These are phyloP conservation scores for Calonectria pteridis DNA, from an alignment of 2,329 filamentous ascomycete species.

Conservation along the genomic window DNA sequence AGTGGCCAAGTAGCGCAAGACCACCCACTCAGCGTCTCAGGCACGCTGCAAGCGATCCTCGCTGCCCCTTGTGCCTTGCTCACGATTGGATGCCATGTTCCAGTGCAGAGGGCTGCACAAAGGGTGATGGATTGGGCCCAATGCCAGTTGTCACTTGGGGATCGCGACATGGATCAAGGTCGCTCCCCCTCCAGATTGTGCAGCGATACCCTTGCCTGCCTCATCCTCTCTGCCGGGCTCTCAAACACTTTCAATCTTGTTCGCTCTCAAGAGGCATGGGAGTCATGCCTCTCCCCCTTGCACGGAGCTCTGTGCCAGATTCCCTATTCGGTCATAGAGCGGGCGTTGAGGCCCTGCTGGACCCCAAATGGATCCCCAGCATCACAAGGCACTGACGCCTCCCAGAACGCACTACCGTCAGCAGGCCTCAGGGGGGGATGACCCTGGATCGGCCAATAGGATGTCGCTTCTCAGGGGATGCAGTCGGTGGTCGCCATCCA, in stretches of 20 bases:
- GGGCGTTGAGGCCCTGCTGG: slow-evolving; percentile 37
- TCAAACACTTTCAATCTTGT: slow-evolving; percentile 18
- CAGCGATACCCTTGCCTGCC: slow-evolving; percentile 10
- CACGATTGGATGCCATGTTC: slow-evolving; percentile 22
- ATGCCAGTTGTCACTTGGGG: slow-evolving; percentile 29
- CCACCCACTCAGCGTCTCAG: slow-evolving; percentile 37
- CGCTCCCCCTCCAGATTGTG: slow-evolving; percentile 2
- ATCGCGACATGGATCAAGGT: slow-evolving; percentile 21
- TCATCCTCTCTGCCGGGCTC: slow-evolving; percentile 17
- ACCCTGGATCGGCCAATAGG: slow-evolving; percentile 37
- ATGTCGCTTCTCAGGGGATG: slow-evolving; percentile 38
- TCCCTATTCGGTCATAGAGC: slow-evolving; percentile 39
- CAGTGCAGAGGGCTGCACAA: not conserved
- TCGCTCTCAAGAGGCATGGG: slow-evolving; percentile 9
- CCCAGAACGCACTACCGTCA: slow-evolving; percentile 24
- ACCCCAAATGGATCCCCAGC: slow-evolving; percentile 13
- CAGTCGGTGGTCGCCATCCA: slow-evolving; percentile 31
- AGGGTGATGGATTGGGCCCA: slow-evolving; percentile 18
- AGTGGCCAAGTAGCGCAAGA: slow-evolving; percentile 40
- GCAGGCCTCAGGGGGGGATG: slow-evolving; percentile 23
- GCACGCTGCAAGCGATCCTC: slow-evolving; percentile 35
- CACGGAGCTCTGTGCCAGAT: slow-evolving; percentile 11
- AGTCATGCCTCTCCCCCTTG: slow-evolving; percentile 23
- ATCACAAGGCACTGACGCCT: slow-evolving; percentile 24
- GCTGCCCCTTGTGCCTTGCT: slow-evolving; percentile 2